phyloP scores from a whole-genome alignment of 75 land plant genomes.

The Pinus albicaulis region DNA sequence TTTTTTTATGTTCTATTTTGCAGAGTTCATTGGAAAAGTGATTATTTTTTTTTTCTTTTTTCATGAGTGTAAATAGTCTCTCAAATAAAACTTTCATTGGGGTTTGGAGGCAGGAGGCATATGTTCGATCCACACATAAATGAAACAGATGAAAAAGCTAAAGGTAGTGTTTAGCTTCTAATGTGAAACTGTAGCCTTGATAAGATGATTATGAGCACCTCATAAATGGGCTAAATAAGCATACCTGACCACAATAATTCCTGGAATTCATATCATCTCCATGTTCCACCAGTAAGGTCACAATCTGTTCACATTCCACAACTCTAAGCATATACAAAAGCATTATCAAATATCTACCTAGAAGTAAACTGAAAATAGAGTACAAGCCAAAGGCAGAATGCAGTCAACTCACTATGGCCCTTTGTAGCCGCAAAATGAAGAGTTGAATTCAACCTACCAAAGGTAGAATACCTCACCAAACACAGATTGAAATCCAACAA shows the following conservation, averaged over 20 bases:
- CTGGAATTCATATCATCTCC: conserved; percentile 93
- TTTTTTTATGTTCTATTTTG: too few relatives aligned
- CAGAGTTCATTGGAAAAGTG: too few relatives aligned
- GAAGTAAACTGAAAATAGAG: neutral
- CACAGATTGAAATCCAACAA: conserved; percentile 75
- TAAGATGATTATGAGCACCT: conserved; percentile 1
- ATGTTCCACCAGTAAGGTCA: conserved; percentile 70
- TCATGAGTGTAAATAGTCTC: too few relatives aligned
- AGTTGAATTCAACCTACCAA: conserved; percentile 87
- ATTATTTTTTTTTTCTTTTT: too few relatives aligned
- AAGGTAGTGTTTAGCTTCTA: neutral
- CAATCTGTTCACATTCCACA: conserved; percentile 48
- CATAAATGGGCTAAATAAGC: neutral
- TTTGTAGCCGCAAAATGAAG: conserved; percentile 63
- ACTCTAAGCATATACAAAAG: neutral
- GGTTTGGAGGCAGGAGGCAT: neutral
- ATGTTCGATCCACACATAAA: neutral
- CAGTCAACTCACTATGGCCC: conserved; percentile 70
- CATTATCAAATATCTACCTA: neutral
- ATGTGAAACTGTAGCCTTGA: too few relatives aligned
- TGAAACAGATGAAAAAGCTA: neutral
- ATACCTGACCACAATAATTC: conserved; percentile 92
- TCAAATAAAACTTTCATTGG: too few relatives aligned
- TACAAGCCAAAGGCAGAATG: neutral
- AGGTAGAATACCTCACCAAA: conserved; percentile 81